Base-by-base conservation (phyloP, 306 rosid species). In the Leucaena leucocephala region DNA sequence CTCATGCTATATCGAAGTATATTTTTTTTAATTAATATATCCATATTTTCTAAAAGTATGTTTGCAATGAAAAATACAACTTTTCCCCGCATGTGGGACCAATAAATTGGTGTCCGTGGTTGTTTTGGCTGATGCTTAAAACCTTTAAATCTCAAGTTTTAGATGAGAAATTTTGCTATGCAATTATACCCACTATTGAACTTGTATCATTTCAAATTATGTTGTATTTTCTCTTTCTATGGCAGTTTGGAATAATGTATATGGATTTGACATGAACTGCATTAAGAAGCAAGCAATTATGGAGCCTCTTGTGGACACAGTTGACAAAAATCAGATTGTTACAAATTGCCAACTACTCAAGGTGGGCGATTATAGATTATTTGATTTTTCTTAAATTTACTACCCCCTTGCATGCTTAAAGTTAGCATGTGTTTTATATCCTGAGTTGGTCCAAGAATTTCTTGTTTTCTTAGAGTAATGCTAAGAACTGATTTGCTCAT, bases 211-310 rank as follows among this genome's bases (percentile, higher is more conserved):
- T n/a, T 63, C 61, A 22, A 77, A 55, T 68, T 4, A 45, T 21
- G 35, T 35, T 42, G 48, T 52, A 7, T 84, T 76, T 68, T 80
- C 52, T 71, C 82, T 78, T 76, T 77, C 71, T 65, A 6, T 63
- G 68, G 65, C 85, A 95, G 99, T 95, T 91, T 96, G 99, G 98
- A 93, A 93, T 75, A 89, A 78, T 54, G 99, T 96, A 16, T 96
- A 96, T 83, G 98, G 97, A 65, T 96, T 96, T 76, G 87, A 93
- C 90, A 96, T 96, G 99, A 93, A 94, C 85, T 96, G 98, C 94
- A 96, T 96, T 83, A 96, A 93, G 91, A 93, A 87, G 85, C 96
- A 93, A 85, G 99, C 99, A 52, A 83, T 96, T 86, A 87, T 85
- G 86, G 99, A 96, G 92, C 99, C 99, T 73, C 92, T 96, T 81